Evolutionary conservation across 371 early-diverging fungal species (phyloP), one percentile per base, ranked within the genome.

Genomic region (Mucor plumbeus): DNA sequence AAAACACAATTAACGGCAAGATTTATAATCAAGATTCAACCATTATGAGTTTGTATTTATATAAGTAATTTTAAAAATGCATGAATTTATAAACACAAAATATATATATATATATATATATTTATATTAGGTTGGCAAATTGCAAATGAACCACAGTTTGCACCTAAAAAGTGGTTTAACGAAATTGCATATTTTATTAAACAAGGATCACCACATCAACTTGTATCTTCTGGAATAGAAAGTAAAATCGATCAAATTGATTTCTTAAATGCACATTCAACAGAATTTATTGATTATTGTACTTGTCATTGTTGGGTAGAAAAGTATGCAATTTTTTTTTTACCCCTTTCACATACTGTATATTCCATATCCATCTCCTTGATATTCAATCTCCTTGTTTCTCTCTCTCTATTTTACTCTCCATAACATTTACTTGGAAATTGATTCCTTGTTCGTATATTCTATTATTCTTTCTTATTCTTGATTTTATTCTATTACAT

Each of bases 291-390:
- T 41, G 88, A 88, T 61, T 88, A 86, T 59, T 71, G 83, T 19
- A 84, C 83, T 15, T 79, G 76, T 62, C 88, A 88, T 63, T 68
- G 77, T 53, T 88, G 88, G 88, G 88, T 83, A 31, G 84, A 86
- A 78, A 83, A 85, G 80, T 81, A 77, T 68, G 77, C 58, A 17
- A 38, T 38, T 38, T 19, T n/a, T 7, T 19, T 40, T 21, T 43
- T 21, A 35, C 31, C 31, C 43, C 61, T 53, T 40, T 36, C n/a
- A 50, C 17, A n/a, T 26, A 17, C 44, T 15, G 10, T 10, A n/a
- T 47, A 47, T n/a, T 47, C 47, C 14, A 47, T 38, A 11, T 38
- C 11, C 38, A 38, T 9, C 50, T 50, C 50, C 50, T 26, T 50
- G 50, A 26, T 50, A 15, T 44, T 1, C 5, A 19, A 26, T 19